These are phyloP conservation scores for Trametes cingulata DNA, from an alignment of 768 basidiomycete genomes.

Conservation along the genomic window DNA sequence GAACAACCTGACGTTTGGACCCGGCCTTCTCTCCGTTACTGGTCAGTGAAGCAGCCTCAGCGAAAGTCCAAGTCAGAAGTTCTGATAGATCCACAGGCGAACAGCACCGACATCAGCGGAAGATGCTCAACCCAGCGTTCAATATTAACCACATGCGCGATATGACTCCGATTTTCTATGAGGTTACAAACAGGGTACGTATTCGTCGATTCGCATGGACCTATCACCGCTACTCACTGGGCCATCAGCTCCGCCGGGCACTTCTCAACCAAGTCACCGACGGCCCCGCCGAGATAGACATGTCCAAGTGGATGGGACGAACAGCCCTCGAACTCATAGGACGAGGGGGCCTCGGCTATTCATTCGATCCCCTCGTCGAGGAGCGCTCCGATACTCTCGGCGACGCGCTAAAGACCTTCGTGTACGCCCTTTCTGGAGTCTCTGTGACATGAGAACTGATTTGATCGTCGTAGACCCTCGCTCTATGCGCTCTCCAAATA, in stretches of 20 bases:
- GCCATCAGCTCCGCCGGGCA: too few relatives aligned
- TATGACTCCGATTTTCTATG: conserved; percentile 27
- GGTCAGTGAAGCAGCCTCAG: too few relatives aligned
- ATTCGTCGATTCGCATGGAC: too few relatives aligned
- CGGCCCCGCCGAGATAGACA: conserved; percentile 23
- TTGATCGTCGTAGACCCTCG: conserved; percentile 26
- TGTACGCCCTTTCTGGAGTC: conserved; percentile 24
- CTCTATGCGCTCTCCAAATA: neutral
- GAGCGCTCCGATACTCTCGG: conserved; percentile 23
- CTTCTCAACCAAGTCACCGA: neutral
- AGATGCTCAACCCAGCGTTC: conserved; percentile 27
- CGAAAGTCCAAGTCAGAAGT: too few relatives aligned
- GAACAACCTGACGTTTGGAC: conserved; percentile 10
- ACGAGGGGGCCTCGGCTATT: conserved; percentile 46
- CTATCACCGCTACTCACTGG: conserved; percentile 27
- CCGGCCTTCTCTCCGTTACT: conserved; percentile 2
- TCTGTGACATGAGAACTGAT: conserved; percentile 23
- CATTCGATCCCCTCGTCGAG: conserved; percentile 38
- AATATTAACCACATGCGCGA: conserved; percentile 27
- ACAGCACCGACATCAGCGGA: conserved; percentile 24
- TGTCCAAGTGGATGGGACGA: conserved; percentile 29
- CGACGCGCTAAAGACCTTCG: conserved; percentile 28
- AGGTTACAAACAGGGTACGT: conserved; percentile 26
- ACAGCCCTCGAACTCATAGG: conserved; percentile 41
- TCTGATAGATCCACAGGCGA: conserved; percentile 13